A percentile compares a stretch with the other conserved stretches of the same genome.
phyloP scores from a whole-genome alignment of 2,329 filamentous ascomycete species.

The Dactylonectria estremocensis region DNA sequence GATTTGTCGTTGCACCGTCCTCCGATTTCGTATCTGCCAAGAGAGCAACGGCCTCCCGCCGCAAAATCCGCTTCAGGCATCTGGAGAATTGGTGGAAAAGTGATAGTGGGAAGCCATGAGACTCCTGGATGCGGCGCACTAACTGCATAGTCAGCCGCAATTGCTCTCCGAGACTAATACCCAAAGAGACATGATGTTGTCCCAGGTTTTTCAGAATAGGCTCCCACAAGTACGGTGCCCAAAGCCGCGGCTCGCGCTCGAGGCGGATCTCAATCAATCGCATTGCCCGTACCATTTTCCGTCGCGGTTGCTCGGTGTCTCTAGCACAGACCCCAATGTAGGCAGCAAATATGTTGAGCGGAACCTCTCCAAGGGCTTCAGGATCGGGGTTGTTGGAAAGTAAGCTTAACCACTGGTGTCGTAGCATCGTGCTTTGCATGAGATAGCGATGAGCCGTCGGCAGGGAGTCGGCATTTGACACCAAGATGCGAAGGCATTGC shows the following conservation, averaged over 20 bases:
- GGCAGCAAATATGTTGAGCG: constrained; percentile 61
- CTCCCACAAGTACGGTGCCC: constrained; percentile 53
- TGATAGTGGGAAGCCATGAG: constrained; percentile 41
- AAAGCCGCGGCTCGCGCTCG: constrained; percentile 40
- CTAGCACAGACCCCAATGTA: constrained; percentile 60
- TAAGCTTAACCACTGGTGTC: constrained; percentile 37
- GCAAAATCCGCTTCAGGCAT: constrained; percentile 47
- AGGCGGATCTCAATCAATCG: constrained; percentile 49
- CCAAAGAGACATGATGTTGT: constrained; percentile 48
- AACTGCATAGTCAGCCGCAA: constrained; percentile 49
- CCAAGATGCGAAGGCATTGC: constrained; percentile 68
- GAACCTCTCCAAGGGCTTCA: constrained; percentile 44
- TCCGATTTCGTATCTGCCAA: constrained; percentile 33
- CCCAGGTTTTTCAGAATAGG: constrained; percentile 54
- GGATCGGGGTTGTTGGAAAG: constrained; percentile 43
- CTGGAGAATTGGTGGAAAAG: constrained; percentile 45
- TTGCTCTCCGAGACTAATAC: constrained; percentile 50
- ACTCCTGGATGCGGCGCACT: constrained; percentile 48
- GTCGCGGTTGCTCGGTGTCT: constrained; percentile 39
- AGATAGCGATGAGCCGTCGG: constrained; percentile 66
- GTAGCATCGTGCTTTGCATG: constrained; percentile 55
- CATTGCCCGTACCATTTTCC: constrained; percentile 52
- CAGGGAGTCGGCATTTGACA: constrained; percentile 67
- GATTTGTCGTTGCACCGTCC: constrained; percentile 25
- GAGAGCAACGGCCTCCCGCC: constrained; percentile 45